phyloP scores from a whole-genome alignment of 345 rosid species.

The Noccaea bulbosa region DNA sequence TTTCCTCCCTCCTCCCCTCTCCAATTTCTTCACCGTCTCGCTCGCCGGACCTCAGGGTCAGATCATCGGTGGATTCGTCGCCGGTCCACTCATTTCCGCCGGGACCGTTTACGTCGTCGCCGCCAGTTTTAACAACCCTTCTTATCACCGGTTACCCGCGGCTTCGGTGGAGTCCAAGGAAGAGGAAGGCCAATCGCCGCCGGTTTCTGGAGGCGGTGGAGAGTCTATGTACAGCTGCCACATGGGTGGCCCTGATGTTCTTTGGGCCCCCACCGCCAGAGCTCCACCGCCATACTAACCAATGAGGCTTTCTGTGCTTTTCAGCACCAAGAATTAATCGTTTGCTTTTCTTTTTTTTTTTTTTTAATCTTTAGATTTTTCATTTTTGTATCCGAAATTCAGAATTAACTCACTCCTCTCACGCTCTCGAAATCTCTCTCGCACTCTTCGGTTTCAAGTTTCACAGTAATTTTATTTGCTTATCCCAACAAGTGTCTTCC shows the following conservation, averaged over 20 bases:
- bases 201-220: constrained; percentile 57
- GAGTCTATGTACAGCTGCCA: constrained; percentile 50
- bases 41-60: constrained; percentile 95
- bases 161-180: constrained; percentile 53
- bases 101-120: constrained; percentile 79
- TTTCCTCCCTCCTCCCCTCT: constrained; percentile 57
- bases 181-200: constrained; percentile 57
- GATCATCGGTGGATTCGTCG: constrained; percentile 85
- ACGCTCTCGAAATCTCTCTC: not conserved
- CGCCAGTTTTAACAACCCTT: constrained; percentile 74
- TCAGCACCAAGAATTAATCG: not conserved
- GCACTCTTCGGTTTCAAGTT: not conserved
- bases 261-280: constrained; percentile 74
- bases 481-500: not conserved
- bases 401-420: not conserved
- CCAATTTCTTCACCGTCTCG: constrained; percentile 65
- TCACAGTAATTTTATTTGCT: not conserved
- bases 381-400: not conserved
- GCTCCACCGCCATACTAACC: constrained; percentile 60
- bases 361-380: not conserved
- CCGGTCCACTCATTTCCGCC: constrained; percentile 67
- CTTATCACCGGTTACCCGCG: constrained; percentile 59
- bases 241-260: constrained; percentile 59
- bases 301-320: not conserved
- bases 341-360: not conserved